Evolutionary conservation across 306 rosid species (phyloP).

Genomic region (Erythrophleum fordii): DNA sequence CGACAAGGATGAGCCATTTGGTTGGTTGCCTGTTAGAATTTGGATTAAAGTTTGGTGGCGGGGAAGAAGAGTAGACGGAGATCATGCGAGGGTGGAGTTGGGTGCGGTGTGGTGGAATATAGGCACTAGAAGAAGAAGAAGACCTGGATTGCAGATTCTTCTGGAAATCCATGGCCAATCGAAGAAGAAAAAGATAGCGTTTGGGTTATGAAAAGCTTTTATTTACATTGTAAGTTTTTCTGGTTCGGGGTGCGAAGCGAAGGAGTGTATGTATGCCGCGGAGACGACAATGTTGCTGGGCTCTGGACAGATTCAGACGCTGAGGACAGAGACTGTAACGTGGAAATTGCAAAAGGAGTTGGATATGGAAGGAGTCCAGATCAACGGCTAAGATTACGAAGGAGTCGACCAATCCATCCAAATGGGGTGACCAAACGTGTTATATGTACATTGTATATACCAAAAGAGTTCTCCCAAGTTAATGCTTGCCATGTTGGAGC

Average conservation of each 20-base stretch:
- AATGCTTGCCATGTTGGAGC: too few relatives aligned
- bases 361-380: too few relatives aligned
- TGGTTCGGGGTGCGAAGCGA: not conserved
- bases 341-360: not conserved
- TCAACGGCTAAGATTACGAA: too few relatives aligned
- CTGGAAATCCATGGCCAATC: conserved; percentile 27
- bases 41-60: not conserved
- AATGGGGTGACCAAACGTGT: too few relatives aligned
- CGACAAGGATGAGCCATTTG: conserved; percentile 45
- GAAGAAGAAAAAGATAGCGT: not conserved
- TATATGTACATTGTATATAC: too few relatives aligned
- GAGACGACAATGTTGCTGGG: not conserved
- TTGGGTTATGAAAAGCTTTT: not conserved
- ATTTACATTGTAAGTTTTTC: not conserved
- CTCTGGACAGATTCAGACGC: not conserved
- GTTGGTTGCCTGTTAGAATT: conserved; percentile 26
- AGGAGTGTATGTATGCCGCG: not conserved
- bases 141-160: not conserved
- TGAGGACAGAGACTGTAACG: not conserved
- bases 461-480: too few relatives aligned
- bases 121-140: conserved; percentile 7
- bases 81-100: conserved; percentile 59
- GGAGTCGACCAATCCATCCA: too few relatives aligned
- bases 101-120: conserved; percentile 53
- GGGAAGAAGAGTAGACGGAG: conserved; percentile 30